phyloP scores from a whole-genome alignment of 306 rosid species.

The Ormosia semicastrata region DNA sequence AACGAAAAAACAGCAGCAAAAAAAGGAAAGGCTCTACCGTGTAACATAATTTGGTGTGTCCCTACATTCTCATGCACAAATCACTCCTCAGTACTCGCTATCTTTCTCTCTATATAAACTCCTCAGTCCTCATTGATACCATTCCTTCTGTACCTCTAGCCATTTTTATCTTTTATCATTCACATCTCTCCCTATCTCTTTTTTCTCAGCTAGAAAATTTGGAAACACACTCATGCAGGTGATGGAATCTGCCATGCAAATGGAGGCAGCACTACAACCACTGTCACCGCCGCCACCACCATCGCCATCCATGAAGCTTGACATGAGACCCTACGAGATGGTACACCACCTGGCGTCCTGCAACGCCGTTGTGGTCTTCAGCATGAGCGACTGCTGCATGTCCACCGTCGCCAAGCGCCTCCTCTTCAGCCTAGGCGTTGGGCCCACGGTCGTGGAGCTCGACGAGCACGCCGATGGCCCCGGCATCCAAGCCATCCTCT shows the following conservation, averaged over 20 bases:
- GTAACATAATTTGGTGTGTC: too few species aligned
- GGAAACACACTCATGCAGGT: slow-evolving; percentile 31
- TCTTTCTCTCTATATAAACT: not conserved
- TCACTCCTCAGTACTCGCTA: too few species aligned
- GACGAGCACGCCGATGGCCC: slow-evolving; percentile 51
- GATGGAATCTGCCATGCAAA: slow-evolving; percentile 22
- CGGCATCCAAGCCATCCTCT: slow-evolving; percentile 51
- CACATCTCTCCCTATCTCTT: not conserved
- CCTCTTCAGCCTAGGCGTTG: slow-evolving; percentile 79
- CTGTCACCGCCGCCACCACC: not conserved
- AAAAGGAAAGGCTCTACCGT: too few species aligned
- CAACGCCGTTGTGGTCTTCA: slow-evolving; percentile 79
- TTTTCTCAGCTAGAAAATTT: too few species aligned
- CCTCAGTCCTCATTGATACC: not conserved
- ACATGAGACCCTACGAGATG: slow-evolving; percentile 38
- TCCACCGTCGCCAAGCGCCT: slow-evolving; percentile 81
- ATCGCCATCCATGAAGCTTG: not conserved
- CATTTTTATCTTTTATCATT: not conserved
- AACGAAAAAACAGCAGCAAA: too few species aligned
- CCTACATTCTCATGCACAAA: not conserved
- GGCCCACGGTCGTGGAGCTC: slow-evolving; percentile 72
- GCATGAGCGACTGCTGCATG: slow-evolving; percentile 76
- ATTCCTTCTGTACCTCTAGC: not conserved
- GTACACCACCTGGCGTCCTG: slow-evolving; percentile 50
- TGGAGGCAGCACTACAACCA: not conserved